Evolutionary conservation across 768 basidiomycete genomes (phyloP), one percentile per base, ranked within the genome.

Genomic region (Infundibulicybe gibba): DNA sequence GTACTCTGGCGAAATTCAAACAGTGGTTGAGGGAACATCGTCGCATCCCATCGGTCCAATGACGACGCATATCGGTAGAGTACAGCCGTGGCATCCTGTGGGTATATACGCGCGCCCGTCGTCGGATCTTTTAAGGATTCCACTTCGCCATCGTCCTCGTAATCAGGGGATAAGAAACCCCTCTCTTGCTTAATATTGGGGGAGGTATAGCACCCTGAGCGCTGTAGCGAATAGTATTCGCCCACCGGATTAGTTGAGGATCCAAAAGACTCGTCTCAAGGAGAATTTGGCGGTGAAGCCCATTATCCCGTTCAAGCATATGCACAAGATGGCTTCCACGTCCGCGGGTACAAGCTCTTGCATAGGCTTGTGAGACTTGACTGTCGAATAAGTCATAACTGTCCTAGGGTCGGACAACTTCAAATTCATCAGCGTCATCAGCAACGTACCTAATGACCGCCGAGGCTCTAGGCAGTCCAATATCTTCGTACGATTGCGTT

Each of bases 341-440:
- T 6, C 74, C 74, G 40, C 69, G 58, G 34, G 77, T 68, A 30
- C 70, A 68, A 25, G 76, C 71, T 25, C 77, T 77, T 38, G 72
- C 65, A 55, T 76, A 78, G 12, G 77, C 77, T 58, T 81, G 75
- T 3, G 81, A 82, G 5, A 84, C 57, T 44, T 80, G 79, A 50
- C 83, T 80, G 52, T 84, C 79, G 47, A 79, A 80, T 1, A 83
- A 57, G 54, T 85, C 76, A 53, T 74, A 85, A 21, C 85, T 87
- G 30, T 43, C 41, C 31, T 19, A 16, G 34, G 39, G 25, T 25
- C 25, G 25, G 8, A 25, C 25, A 25, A 25, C 3, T 25, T 25
- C 25, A 44, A 45, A 16, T 16, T 41, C 19, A 21, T 12, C 17
- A 41, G 9, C 41, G 21, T 34, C 15, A 35, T 41, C 25, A 38